These are phyloP conservation scores for Phytopythium litorale DNA, from an alignment of 352 stramenopile genomes.

Conservation along the genomic window DNA sequence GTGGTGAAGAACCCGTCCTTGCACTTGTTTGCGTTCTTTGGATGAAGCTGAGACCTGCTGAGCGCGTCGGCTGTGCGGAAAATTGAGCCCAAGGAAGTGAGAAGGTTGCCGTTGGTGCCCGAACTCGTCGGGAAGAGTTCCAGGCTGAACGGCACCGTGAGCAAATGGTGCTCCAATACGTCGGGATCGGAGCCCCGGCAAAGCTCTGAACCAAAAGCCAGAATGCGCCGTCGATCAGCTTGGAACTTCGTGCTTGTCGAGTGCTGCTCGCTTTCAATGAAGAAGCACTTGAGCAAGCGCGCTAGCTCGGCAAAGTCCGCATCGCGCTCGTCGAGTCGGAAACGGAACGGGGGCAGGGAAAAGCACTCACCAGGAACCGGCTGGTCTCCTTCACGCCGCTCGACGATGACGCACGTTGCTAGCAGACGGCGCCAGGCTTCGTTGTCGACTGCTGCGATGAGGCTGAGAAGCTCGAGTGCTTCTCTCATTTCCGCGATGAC, in stretches of 20 bases:
- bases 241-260: background rate
- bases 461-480: conserved; percentile 1
- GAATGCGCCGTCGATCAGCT: background rate
- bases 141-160: background rate
- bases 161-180: background rate
- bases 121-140: conserved; percentile 6
- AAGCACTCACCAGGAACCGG: background rate
- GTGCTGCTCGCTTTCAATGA: background rate
- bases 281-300: background rate
- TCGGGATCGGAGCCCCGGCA: background rate
- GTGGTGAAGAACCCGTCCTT: background rate
- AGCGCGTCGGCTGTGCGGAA: background rate
- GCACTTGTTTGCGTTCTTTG: background rate
- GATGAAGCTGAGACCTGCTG: background rate
- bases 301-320: background rate
- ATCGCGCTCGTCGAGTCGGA: conserved; percentile 7
- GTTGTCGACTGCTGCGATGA: conserved; percentile 1
- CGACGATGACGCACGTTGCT: background rate
- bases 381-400: background rate
- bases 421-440: background rate
- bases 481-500: background rate
- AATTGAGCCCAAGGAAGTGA: background rate
- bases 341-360: background rate
- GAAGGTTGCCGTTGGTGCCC: background rate
- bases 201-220: background rate